Base-by-base conservation (phyloP, 1,284 basidiomycete species). In the Trichosporon sp. region DNA sequence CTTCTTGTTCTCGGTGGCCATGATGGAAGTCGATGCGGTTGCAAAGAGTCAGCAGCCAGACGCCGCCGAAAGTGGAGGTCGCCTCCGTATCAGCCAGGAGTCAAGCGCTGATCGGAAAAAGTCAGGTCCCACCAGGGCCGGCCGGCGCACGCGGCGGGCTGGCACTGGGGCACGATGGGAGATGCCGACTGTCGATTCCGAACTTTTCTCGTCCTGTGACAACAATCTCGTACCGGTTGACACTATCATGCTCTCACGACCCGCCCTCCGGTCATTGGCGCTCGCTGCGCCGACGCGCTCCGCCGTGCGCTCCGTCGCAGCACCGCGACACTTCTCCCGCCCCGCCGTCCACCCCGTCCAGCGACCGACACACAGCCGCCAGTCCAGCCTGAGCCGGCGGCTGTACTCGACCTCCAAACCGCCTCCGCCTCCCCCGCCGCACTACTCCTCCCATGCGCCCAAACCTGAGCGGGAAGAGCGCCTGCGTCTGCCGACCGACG, bases 11-110 rank as follows among this genome's bases (percentile, higher is more conserved):
- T n/a, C 61, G 1, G 48, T 35, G 19, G 68, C 12, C 68, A 54
- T 65, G 61, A 4, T 64, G 31, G 59, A 12, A 54, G 51, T 54
- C 51, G 51, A 54, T 63, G 31, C 32, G 16, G 59, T 40, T 26
- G 11, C n/a, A 40, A 38, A 19, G 38, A 40, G 38, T 40, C 8
- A 40, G 38, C 38, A 35, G 7, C 7, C 5, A 59, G 48, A 10
- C 63, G 35, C 7, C 54, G 67, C 48, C 48, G 48, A 65, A 54
- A 59, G 68, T 68, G 43, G 68, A 64, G n/a, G 68, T 65, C 37
- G 68, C 14, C 51, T 54, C 51, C 51, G 4, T 21, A 26, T 54
- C 19, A 16, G 14, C 59, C 32, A 35, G 59, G 14, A 14, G 14
- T 14, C 35, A 6, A 54, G 59, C 35, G 35, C 14, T 35, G 37